Conservation (phyloP, 352 stramenopile species). For the Pythium insidiosum region DNA sequence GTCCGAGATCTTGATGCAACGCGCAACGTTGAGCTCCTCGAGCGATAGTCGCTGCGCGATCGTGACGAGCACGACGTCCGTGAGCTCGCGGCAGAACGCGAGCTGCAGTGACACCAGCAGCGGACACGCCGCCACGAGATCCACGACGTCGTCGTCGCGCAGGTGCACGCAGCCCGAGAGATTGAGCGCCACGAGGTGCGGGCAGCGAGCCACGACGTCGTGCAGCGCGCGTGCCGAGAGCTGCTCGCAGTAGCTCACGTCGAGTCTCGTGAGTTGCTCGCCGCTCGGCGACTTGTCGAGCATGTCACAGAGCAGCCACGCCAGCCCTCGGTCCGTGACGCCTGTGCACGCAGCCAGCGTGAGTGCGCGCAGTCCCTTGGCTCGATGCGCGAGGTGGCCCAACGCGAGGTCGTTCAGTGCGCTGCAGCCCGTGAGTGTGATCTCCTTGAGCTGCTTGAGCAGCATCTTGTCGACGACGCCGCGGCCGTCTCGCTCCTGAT, state of each 20-base stretch:
- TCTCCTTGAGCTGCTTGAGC: constrained; percentile 35
- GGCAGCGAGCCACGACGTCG: constrained; percentile 43
- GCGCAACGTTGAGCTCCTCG: constrained; percentile 55
- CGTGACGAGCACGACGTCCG: constrained; percentile 51
- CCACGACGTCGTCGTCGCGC: constrained; percentile 52
- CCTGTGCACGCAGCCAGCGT: constrained; percentile 45
- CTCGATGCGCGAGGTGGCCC: constrained; percentile 53
- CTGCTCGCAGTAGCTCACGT: constrained; percentile 76
- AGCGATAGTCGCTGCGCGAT: constrained; percentile 80
- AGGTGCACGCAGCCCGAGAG: constrained; percentile 77
- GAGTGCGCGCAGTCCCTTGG: constrained; percentile 38
- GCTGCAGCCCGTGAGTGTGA: constrained; percentile 68
- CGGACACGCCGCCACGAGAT: constrained; percentile 58
- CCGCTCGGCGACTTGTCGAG: constrained; percentile 45
- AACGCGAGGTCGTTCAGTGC: constrained; percentile 67
- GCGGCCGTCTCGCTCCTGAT: constrained; percentile 76
- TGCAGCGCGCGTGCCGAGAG: constrained; percentile 49
- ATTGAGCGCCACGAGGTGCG: constrained; percentile 62
- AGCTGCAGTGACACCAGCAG: constrained; percentile 68
- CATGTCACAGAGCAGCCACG: constrained; percentile 56
- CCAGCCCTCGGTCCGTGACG: constrained; percentile 59
- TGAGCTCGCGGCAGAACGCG: constrained; percentile 79
- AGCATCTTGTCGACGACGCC: constrained; percentile 76
- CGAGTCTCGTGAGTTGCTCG: constrained; percentile 36
- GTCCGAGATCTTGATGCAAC: constrained; percentile 79